These are phyloP conservation scores for Helotiales sp. DNA, from an alignment of 2,329 filamentous ascomycete species.

Conservation along the genomic window DNA sequence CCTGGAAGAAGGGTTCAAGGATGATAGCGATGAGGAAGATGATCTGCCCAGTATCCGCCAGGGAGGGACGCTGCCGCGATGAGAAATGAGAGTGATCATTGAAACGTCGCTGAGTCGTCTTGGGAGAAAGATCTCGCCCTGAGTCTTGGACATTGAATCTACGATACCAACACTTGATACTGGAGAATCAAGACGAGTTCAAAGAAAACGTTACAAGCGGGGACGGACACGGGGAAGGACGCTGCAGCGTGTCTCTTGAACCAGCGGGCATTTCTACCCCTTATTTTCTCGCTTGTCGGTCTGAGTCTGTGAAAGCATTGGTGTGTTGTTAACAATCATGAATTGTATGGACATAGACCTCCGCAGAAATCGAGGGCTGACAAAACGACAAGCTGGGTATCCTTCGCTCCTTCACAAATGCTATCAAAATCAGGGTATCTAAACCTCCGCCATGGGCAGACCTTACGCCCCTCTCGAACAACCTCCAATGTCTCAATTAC, in stretches of 20 bases:
- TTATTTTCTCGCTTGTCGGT: not conserved
- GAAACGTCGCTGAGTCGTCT: constrained; percentile 5
- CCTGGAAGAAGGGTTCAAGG: constrained; percentile 72
- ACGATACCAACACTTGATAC: not conserved
- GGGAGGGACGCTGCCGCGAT: constrained; percentile 1
- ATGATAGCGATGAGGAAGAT: constrained; percentile 66
- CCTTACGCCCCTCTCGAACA: not conserved
- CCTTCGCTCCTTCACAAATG: not conserved
- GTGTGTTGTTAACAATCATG: too few species aligned
- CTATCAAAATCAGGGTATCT: not conserved
- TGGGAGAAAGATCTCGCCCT: not conserved
- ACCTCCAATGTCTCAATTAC: constrained; percentile 23
- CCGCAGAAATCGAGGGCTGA: too few species aligned
- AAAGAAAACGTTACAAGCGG: not conserved
- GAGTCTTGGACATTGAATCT: not conserved
- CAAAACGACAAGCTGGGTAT: too few species aligned
- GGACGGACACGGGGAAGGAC: too few species aligned
- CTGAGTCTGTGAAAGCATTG: too few species aligned
- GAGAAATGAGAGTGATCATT: not conserved
- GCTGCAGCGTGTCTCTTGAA: too few species aligned
- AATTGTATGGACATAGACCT: too few species aligned
- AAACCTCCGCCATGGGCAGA: not conserved
- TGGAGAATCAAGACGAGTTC: too few species aligned
- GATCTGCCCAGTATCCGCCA: constrained; percentile 9
- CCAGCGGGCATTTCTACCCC: too few species aligned